These are phyloP conservation scores for Colletotrichum liriopes DNA, from an alignment of 2,329 filamentous ascomycete genomes.

Conservation along the genomic window DNA sequence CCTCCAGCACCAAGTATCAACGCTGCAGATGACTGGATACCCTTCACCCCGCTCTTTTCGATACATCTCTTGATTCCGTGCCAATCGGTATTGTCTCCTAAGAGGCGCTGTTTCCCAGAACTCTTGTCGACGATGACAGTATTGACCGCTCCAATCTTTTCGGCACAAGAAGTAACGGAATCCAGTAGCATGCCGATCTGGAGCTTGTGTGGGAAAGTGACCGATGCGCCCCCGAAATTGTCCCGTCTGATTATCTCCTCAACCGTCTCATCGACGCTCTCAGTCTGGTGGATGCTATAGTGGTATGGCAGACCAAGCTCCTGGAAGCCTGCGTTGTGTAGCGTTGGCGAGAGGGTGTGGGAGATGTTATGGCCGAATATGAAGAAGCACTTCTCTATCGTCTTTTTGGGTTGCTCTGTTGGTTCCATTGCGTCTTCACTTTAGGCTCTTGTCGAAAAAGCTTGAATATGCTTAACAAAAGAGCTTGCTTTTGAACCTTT, in stretches of 20 bases:
- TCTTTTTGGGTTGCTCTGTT: not conserved
- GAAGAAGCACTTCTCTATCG: conserved; percentile 1
- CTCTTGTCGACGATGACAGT: conserved; percentile 4
- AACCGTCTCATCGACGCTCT: conserved; percentile 20
- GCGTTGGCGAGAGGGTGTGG: conserved; percentile 13
- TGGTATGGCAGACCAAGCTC: conserved; percentile 20
- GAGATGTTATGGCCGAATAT: conserved; percentile 31
- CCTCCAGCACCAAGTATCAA: conserved; percentile 21
- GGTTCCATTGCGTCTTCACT: not conserved
- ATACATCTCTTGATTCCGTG: conserved; percentile 18
- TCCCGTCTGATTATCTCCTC: conserved; percentile 4
- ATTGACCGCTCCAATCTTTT: conserved; percentile 18
- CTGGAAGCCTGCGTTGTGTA: conserved; percentile 25
- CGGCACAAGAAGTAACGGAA: not conserved
- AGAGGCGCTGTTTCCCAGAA: not conserved
- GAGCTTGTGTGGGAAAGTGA: conserved; percentile 20
- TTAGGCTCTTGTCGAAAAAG: too few species aligned
- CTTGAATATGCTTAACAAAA: too few species aligned
- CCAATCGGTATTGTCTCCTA: conserved; percentile 23
- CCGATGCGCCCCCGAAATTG: conserved; percentile 17
- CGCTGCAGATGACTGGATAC: not conserved
- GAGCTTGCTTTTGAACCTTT: too few species aligned
- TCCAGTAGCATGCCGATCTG: conserved; percentile 15
- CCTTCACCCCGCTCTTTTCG: not conserved
- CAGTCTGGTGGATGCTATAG: conserved; percentile 19